phyloP scores from a whole-genome alignment of 106 monocot species.

The Dioscorea dumetorum region DNA sequence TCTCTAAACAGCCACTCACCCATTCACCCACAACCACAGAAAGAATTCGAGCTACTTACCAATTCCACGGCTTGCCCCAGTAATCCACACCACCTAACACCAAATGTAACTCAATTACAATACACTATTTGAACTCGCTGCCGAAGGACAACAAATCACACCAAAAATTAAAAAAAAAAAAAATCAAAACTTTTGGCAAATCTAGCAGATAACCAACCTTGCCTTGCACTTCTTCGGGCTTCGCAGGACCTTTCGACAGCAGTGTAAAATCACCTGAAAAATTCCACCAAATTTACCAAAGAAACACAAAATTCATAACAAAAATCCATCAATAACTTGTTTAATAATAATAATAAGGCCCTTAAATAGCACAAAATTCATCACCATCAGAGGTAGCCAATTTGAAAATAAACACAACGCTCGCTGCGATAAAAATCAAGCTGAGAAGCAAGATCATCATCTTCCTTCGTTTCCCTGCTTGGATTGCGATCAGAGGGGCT shows the following conservation, averaged over 20 bases:
- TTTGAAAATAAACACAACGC: constrained; percentile 25
- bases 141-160: background rate
- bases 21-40: background rate
- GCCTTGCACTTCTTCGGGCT: constrained; percentile 52
- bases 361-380: background rate
- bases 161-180: too few species aligned
- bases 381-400: constrained; percentile 62
- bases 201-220: constrained; percentile 32
- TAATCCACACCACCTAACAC: constrained; percentile 77
- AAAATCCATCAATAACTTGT: background rate
- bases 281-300: background rate
- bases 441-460: constrained; percentile 18
- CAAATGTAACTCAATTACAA: background rate
- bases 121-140: background rate
- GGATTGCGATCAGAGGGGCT: too few species aligned
- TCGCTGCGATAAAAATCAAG: constrained; percentile 11
- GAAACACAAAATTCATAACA: background rate
- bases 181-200: too few species aligned
- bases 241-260: constrained; percentile 46
- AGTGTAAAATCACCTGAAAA: constrained; percentile 55
- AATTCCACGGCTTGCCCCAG: constrained; percentile 94
- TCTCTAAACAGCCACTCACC: too few species aligned
- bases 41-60: constrained; percentile 27
- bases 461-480: background rate
- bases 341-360: background rate